Base-by-base conservation (phyloP, 495 filamentous ascomycete genomes). In the Acidomyces sp. region DNA sequence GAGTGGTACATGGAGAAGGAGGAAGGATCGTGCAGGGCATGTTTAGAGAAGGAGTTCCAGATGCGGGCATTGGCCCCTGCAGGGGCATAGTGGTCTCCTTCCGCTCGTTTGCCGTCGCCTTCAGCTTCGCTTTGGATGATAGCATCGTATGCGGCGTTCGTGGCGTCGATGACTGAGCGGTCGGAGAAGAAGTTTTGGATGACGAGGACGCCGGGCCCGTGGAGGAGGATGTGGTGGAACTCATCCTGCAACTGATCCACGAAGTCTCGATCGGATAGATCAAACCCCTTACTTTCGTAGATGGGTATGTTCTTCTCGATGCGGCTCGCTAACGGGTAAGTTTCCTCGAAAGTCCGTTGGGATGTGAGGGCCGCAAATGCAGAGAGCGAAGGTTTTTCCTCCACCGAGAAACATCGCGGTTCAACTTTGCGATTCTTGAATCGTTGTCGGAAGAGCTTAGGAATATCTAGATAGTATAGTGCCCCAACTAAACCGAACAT, bases 1-100 rank as follows among this genome's bases (percentile, higher is more conserved):
- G 62, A 56, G 57, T 72, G 72, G 60, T 75, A 75, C 3, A 51
- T 38, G 0, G 64, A 21, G 55, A 74, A 75, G 4, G 61, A 65
- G 34, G 29, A 16, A 0, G 68, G 66, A 40, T 69, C 63, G 3
- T 53, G 43, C 20, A 62, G 47, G 45, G 58, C 62, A 49, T 74
- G 71, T 47, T 75, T 75, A 47, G 57, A 56, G 55, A 75, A 72
- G 27, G 67, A 62, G 58, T 72, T 75, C 70, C 68, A 75, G 53
- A 74, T 72, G 19, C 71, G 64, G 36, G 62, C 55, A 51, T 75
- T 75, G 21, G 54, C 52, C 31, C 62, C 64, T 28, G 56, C 41
- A 7, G 55, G 50, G 17, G 68, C 64, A 58, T 74, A 74, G 43
- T 74, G 71, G 60, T 75, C 71, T 41, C 70, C 71, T 9, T 29